phyloP scores from a whole-genome alignment of 805 yeast genomes.

The Wickerhamiella shivajii region DNA sequence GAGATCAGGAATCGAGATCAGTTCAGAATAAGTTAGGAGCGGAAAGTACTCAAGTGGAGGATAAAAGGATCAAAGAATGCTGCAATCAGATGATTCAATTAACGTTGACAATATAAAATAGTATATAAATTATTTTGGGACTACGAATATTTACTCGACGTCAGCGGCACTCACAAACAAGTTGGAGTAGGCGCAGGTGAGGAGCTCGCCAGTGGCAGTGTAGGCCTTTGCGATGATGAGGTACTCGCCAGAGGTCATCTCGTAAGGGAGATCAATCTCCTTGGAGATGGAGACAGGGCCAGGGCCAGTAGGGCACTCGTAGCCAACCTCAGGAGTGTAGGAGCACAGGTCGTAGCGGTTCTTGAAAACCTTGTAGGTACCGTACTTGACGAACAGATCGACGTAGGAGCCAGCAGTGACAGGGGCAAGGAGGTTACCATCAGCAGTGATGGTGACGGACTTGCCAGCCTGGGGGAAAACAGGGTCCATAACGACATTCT shows the following conservation, averaged over 20 bases:
- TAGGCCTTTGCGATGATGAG: slow-evolving; percentile 78
- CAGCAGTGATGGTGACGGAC: slow-evolving; percentile 63
- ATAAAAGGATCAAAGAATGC: too few species aligned
- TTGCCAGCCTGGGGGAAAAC: slow-evolving; percentile 79
- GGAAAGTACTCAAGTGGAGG: too few species aligned
- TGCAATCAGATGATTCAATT: too few species aligned
- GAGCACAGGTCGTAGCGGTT: slow-evolving; percentile 91
- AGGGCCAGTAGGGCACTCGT: slow-evolving; percentile 64
- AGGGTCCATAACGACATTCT: slow-evolving; percentile 51
- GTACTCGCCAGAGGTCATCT: slow-evolving; percentile 92
- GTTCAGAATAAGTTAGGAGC: too few species aligned
- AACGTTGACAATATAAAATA: too few species aligned
- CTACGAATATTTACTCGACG: too few species aligned
- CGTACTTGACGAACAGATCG: slow-evolving; percentile 83
- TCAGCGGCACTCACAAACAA: slow-evolving; percentile 34
- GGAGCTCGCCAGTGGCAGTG: slow-evolving; percentile 63
- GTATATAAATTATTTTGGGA: slow-evolving; percentile 1
- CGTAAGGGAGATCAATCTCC: slow-evolving; percentile 71
- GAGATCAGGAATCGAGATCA: too few species aligned
- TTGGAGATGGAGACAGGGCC: slow-evolving; percentile 58
- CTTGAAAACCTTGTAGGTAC: slow-evolving; percentile 72
- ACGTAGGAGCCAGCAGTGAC: slow-evolving; percentile 82
- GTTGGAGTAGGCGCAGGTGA: slow-evolving; percentile 54
- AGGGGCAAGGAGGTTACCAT: slow-evolving; percentile 41
- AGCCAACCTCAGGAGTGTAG: slow-evolving; percentile 63